Base-by-base conservation (phyloP, 129 eudicot genomes). In the Flaveria trinervia region DNA sequence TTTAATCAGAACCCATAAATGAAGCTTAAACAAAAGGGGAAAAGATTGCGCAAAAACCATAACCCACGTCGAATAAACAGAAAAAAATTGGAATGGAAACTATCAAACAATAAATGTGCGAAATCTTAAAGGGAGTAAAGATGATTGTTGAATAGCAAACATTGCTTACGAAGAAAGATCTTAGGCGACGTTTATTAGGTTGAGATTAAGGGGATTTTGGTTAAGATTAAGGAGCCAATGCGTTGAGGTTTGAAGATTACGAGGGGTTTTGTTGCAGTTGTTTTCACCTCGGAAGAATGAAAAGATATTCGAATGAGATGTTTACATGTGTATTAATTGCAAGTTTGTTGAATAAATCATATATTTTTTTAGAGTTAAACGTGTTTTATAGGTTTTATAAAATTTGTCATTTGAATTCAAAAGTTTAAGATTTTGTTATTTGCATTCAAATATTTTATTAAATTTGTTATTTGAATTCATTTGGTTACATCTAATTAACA, bases 161-260 rank as follows among this genome's bases (percentile, higher is more conserved):
- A 30, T 51, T 22, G 60, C 73, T 77, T 77, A 67, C 80, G 2
- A 52, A 6, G 28, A 67, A 76, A 28, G 79, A 74, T 61, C 61
- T 15, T 61, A 26, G 45, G 23, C 5, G n/a, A 36, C 7, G 74
- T 54, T 52, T 67, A 14, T 52, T 52, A 77, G 74, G 13, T n/a
- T 41, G 33, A 2, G 74, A 66, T 51, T 11, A 48, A 48, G 5
- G 8, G 15, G 15, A 22, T 10, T 25, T 57, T 43, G 61, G 9
- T 9, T 26, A 73, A 45, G 13, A 45, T 45, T 45, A 45, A 45
- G 22, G 30, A 23, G 44, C 44, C 26, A 62, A 76, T 30, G 65
- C 51, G 65, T 75, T 46, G 26, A 49, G 65, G 49, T 75, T 48
- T 65, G 15, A 18, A 76, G 65, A 36, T 65, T 22, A 43, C 36